Base-by-base conservation (phyloP, 192 early-diverging fungal species). In the Umbelopsis sp. region DNA sequence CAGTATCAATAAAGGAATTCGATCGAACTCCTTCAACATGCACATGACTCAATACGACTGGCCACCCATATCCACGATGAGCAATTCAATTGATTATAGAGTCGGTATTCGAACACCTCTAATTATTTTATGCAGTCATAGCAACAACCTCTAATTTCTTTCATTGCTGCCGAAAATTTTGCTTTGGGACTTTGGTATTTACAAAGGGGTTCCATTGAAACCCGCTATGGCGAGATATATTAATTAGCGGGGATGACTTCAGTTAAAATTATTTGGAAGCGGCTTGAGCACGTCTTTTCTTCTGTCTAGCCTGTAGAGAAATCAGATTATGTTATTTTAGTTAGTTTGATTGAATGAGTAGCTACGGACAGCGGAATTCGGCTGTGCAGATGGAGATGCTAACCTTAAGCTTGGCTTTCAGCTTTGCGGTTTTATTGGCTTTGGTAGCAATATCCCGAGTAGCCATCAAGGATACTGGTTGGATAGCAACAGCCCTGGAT, bases 271-370 rank as follows among this genome's bases (percentile, higher is more conserved):
- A 62, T 36, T 32, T 31, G n/a, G 56, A 62, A 3, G 56, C 52
- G 11, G 52, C 56, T 34, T 62, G 56, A 31, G 56, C 29, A 62
- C 56, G 56, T 62, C 56, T 62, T 26, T 62, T 62, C 29, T 62
- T 62, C n/a, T 62, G 56, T 62, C 56, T 62, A 5, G 56, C 56
- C 56, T 62, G 31, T 36, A 34, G 34, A n/a, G 29, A 62, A n/a
- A n/a, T n/a, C n/a, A n/a, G n/a, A n/a, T n/a, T n/a, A n/a, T n/a
- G n/a, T n/a, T n/a, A n/a, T n/a, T n/a, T n/a, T n/a, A 25, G 52
- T 62, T 17, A 62, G 56, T n/a, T 32, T 31, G 29, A 62, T 20
- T 12, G 12, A 17, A 29, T 4, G 1, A 29, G 32, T 32, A 16
- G n/a, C 2, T 20, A 14, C 31, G 17, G 31, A 34, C 26, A 14